Conservation (phyloP, 1,139 yeast species). For the Blastobotrys illinoisensis region DNA sequence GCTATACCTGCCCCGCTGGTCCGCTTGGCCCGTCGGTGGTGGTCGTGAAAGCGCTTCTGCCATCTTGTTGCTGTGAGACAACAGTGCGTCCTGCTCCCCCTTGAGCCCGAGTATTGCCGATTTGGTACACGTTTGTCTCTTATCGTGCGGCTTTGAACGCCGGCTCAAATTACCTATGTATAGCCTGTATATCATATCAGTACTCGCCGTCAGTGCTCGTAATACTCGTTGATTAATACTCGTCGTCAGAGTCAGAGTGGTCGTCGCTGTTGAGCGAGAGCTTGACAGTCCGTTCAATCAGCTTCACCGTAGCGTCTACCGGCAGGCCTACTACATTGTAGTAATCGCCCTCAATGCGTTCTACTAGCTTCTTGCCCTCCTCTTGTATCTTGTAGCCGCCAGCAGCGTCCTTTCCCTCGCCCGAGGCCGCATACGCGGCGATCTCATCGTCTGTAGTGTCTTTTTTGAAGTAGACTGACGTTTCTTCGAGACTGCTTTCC, state of each 20-base stretch:
- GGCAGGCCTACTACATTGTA: conserved; percentile 92
- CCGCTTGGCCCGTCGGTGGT: too few relatives aligned
- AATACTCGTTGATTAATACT: background rate
- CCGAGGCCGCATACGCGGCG: conserved; percentile 55
- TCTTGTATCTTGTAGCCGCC: conserved; percentile 92
- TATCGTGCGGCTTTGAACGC: background rate
- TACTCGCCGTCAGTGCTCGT: too few relatives aligned
- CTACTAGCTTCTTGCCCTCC: conserved; percentile 50
- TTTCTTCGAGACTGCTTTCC: conserved; percentile 39
- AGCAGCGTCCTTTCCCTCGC: conserved; percentile 78
- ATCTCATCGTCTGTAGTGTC: conserved; percentile 49
- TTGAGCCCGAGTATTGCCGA: background rate
- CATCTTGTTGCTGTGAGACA: background rate
- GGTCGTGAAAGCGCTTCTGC: background rate
- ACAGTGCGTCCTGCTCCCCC: background rate
- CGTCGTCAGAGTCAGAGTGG: background rate
- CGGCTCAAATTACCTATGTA: too few relatives aligned
- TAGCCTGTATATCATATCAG: too few relatives aligned
- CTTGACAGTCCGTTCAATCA: conserved; percentile 35
- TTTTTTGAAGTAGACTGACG: conserved; percentile 45
- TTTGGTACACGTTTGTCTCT: background rate
- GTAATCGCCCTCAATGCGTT: conserved; percentile 68
- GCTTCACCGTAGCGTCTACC: conserved; percentile 47
- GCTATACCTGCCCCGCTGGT: too few relatives aligned
- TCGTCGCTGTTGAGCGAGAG: conserved; percentile 15